These are phyloP conservation scores for Diutina catenulata DNA, from an alignment of 1,139 yeast species.

Conservation along the genomic window DNA sequence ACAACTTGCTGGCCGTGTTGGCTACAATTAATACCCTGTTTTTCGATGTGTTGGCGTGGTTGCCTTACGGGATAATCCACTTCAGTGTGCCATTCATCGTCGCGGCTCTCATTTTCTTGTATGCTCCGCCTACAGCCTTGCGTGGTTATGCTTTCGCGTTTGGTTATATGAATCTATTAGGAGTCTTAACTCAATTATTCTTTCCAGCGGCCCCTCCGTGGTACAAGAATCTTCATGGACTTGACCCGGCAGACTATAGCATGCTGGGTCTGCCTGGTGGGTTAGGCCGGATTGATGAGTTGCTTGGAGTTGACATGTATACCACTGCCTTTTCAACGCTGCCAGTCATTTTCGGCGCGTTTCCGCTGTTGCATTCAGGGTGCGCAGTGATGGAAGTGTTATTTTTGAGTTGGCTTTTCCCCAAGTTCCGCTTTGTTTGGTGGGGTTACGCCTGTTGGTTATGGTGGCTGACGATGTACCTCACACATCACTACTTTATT, in stretches of 20 bases:
- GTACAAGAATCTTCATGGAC: slow-evolving; percentile 81
- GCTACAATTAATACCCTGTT: slow-evolving; percentile 60
- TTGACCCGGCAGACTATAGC: slow-evolving; percentile 81
- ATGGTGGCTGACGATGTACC: slow-evolving; percentile 98
- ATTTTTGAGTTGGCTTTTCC: slow-evolving; percentile 74
- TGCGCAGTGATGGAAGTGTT: slow-evolving; percentile 89
- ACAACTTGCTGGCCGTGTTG: slow-evolving; percentile 75
- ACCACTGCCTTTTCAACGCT: slow-evolving; percentile 80
- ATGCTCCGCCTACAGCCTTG: slow-evolving; percentile 86
- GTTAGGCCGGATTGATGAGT: slow-evolving; percentile 70
- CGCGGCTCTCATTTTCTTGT: slow-evolving; percentile 66
- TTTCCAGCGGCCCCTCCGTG: slow-evolving; percentile 99
- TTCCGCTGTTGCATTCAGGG: slow-evolving; percentile 92
- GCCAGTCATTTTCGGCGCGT: slow-evolving; percentile 95
- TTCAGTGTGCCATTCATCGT: slow-evolving; percentile 84
- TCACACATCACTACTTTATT: slow-evolving; percentile 89
- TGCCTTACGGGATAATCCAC: slow-evolving; percentile 90
- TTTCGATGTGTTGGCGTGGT: slow-evolving; percentile 83
- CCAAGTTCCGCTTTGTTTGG: slow-evolving; percentile 51
- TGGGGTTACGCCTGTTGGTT: slow-evolving; percentile 75
- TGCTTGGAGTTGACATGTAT: slow-evolving; percentile 76
- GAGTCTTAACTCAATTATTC: slow-evolving; percentile 70
- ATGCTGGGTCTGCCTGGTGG: slow-evolving; percentile 98
- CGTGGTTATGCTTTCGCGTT: slow-evolving; percentile 88
- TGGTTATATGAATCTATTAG: slow-evolving; percentile 90